Percentiles rank a stretch among this genome's conserved stretches.
Conservation (phyloP, 2,329 filamentous ascomycete species). For the Bipolaris cookei region DNA sequence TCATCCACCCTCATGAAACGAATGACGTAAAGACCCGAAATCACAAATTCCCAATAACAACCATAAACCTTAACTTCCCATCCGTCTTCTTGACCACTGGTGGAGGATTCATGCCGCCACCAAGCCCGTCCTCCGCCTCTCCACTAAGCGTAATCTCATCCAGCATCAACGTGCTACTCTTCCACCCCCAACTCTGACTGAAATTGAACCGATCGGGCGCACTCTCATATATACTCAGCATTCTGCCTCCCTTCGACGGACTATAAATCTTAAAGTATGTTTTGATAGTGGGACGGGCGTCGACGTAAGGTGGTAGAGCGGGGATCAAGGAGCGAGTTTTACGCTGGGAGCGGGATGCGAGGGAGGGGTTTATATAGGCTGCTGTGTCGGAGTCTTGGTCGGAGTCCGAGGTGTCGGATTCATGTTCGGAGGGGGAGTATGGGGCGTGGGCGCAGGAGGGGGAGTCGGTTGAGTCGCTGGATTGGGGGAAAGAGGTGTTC, state of each 20-base stretch:
- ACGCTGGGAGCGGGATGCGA: slow-evolving; percentile 25
- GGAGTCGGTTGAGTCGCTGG: slow-evolving; percentile 25
- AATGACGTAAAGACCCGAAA: neutral
- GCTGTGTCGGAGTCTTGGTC: slow-evolving; percentile 31
- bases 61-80: slow-evolving; percentile 63
- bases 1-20: neutral
- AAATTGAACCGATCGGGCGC: slow-evolving; percentile 66
- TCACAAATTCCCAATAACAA: slow-evolving; percentile 61
- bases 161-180: slow-evolving; percentile 64
- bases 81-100: slow-evolving; percentile 50
- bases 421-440: slow-evolving; percentile 30
- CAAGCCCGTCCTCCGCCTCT: slow-evolving; percentile 24
- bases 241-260: slow-evolving; percentile 63
- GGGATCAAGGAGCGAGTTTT: slow-evolving; percentile 37
- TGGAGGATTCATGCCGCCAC: slow-evolving; percentile 15
- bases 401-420: slow-evolving; percentile 35
- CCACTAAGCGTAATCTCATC: slow-evolving; percentile 52
- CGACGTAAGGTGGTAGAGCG: slow-evolving; percentile 61
- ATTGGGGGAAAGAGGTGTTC: slow-evolving; percentile 22
- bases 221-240: slow-evolving; percentile 65
- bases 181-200: slow-evolving; percentile 67
- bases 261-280: slow-evolving; percentile 69
- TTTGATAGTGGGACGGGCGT: slow-evolving; percentile 62
- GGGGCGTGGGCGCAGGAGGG: slow-evolving; percentile 27
- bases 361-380: slow-evolving; percentile 37